Evolutionary conservation across 352 stramenopile species (phyloP).

Genomic region (Phytopythium litorale): DNA sequence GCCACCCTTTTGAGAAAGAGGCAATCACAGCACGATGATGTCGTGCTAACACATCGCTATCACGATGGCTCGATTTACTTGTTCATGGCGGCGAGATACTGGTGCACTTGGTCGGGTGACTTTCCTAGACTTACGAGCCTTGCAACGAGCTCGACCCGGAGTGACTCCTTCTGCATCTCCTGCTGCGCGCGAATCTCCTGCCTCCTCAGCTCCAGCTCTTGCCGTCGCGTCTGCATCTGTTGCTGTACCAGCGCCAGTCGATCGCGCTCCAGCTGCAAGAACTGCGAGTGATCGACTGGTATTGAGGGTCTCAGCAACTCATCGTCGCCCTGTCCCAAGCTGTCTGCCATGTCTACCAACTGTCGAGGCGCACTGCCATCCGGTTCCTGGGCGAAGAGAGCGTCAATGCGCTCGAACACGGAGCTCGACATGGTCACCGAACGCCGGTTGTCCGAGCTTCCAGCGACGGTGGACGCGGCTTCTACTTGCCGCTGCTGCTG

Average conservation of each 20-base stretch:
- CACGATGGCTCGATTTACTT: slow-evolving; percentile 7
- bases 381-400: slow-evolving; percentile 12
- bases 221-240: slow-evolving; percentile 29
- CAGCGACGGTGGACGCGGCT: background rate
- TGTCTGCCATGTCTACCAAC: background rate
- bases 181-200: slow-evolving; percentile 4
- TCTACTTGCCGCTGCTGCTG: slow-evolving; percentile 6
- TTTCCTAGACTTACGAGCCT: slow-evolving; percentile 18
- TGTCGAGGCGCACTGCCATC: background rate
- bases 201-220: slow-evolving; percentile 41
- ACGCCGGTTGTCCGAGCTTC: slow-evolving; percentile 15
- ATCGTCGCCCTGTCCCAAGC: background rate
- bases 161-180: slow-evolving; percentile 2
- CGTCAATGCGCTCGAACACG: slow-evolving; percentile 27
- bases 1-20: slow-evolving; percentile 8
- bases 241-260: slow-evolving; percentile 34
- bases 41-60: background rate
- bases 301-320: background rate
- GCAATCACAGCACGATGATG: slow-evolving; percentile 1
- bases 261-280: slow-evolving; percentile 33
- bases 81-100: slow-evolving; percentile 25
- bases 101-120: slow-evolving; percentile 22
- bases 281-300: background rate
- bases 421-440: background rate
- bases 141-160: slow-evolving; percentile 12